These are phyloP conservation scores for Physaria fendleri DNA, from an alignment of 345 rosid genomes.

Conservation along the genomic window DNA sequence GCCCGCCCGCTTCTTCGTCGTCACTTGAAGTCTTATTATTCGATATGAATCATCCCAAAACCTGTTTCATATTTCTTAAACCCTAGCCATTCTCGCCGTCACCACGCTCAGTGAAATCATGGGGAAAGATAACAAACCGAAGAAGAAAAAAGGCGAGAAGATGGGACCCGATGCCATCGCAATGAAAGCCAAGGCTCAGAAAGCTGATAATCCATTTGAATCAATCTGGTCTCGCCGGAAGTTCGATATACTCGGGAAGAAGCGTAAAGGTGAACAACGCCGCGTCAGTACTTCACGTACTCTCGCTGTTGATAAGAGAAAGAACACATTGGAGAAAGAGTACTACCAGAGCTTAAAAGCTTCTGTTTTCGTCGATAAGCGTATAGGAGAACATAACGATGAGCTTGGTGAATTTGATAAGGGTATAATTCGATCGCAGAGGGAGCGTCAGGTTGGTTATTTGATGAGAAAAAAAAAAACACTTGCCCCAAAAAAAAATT, in stretches of 20 bases:
- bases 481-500: not conserved
- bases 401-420: conserved; percentile 76
- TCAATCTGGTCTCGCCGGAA: conserved; percentile 80
- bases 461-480: not conserved
- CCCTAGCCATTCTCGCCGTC: conserved; percentile 16
- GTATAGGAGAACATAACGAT: conserved; percentile 74
- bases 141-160: conserved; percentile 41
- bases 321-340: conserved; percentile 74
- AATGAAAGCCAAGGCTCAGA: conserved; percentile 50
- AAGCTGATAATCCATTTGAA: conserved; percentile 61
- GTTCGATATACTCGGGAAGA: conserved; percentile 82
- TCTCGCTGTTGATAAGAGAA: conserved; percentile 70
- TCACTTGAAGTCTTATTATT: not conserved
- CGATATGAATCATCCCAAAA: not conserved
- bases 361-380: conserved; percentile 64
- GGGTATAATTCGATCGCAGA: conserved; percentile 75
- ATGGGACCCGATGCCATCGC: conserved; percentile 50
- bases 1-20: not conserved
- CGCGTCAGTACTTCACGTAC: conserved; percentile 66
- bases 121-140: conserved; percentile 21
- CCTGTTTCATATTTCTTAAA: conserved; percentile 13
- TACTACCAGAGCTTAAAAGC: conserved; percentile 70
- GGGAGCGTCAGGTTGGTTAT: conserved; percentile 58
- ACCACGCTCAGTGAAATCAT: conserved; percentile 18
- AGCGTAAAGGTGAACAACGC: conserved; percentile 81